Percentiles rank a stretch among this genome's conserved stretches.
phyloP scores from a whole-genome alignment of 1,139 yeast genomes.

The Chernovozyma sophiae-reginae region DNA sequence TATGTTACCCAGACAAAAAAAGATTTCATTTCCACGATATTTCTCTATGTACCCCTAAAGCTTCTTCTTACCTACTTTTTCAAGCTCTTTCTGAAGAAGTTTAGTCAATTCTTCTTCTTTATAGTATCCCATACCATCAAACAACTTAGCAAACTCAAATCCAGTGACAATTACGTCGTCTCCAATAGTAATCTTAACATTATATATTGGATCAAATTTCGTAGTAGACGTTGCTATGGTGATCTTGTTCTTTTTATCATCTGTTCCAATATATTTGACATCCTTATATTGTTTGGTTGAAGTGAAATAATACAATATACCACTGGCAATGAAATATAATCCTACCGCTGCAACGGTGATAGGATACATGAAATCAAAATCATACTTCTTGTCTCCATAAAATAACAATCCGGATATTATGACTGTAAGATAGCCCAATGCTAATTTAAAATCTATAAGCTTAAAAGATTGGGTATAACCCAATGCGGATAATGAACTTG shows the following conservation, averaged over 20 bases:
- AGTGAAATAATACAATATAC: constrained; percentile 44
- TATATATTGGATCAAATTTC: constrained; percentile 44
- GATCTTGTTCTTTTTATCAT: constrained; percentile 31
- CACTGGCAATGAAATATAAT: constrained; percentile 54
- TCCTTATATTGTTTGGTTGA: constrained; percentile 40
- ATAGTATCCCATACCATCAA: constrained; percentile 45
- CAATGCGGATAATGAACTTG: constrained; percentile 43
- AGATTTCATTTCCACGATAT: too few relatives aligned
- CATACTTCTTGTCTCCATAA: constrained; percentile 59
- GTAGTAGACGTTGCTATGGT: constrained; percentile 34
- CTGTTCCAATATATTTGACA: constrained; percentile 29
- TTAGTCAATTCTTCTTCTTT: constrained; percentile 36
- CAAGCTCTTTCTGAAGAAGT: constrained; percentile 26
- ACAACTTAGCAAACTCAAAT: constrained; percentile 41
- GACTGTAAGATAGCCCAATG: constrained; percentile 66
- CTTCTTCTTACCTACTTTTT: constrained; percentile 17
- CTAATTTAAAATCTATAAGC: constrained; percentile 59
- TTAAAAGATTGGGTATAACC: constrained; percentile 63
- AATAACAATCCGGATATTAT: constrained; percentile 63
- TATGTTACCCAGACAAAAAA: too few relatives aligned
- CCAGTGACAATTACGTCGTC: constrained; percentile 22
- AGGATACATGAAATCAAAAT: constrained; percentile 36
- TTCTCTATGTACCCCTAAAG: constrained; percentile 3
- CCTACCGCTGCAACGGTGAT: constrained; percentile 34
- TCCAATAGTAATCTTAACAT: constrained; percentile 25